A percentile compares a stretch with the other conserved stretches of the same genome.
Evolutionary conservation across 345 rosid genomes (phyloP).

Genomic region (Salix arbutifolia): DNA sequence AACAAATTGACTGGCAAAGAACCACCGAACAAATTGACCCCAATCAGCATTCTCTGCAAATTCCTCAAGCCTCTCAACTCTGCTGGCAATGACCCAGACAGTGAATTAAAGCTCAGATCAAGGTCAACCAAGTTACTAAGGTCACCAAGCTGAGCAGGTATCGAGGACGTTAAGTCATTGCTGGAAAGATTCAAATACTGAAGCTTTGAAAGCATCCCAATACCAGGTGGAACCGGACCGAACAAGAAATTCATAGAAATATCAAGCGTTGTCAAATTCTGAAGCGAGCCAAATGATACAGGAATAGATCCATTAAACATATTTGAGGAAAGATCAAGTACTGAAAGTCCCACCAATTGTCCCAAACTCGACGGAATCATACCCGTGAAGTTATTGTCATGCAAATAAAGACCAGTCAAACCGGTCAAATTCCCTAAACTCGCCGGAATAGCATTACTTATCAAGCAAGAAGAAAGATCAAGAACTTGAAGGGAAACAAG

Average conservation of each 20-base stretch:
- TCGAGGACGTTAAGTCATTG: slow-evolving; percentile 58
- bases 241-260: slow-evolving; percentile 64
- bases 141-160: slow-evolving; percentile 71
- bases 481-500: slow-evolving; percentile 53
- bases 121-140: slow-evolving; percentile 60
- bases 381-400: slow-evolving; percentile 57
- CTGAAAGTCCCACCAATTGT: slow-evolving; percentile 41
- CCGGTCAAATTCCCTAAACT: slow-evolving; percentile 69
- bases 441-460: slow-evolving; percentile 56
- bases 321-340: slow-evolving; percentile 70
- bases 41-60: slow-evolving; percentile 53
- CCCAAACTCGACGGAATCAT: slow-evolving; percentile 63
- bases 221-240: slow-evolving; percentile 56
- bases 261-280: slow-evolving; percentile 58
- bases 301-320: slow-evolving; percentile 65
- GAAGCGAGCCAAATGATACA: slow-evolving; percentile 48
- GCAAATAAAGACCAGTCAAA: slow-evolving; percentile 51
- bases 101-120: slow-evolving; percentile 72
- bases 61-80: slow-evolving; percentile 57
- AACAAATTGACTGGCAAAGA: slow-evolving; percentile 54
- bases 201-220: slow-evolving; percentile 59
- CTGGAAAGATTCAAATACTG: slow-evolving; percentile 60
- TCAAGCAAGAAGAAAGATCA: slow-evolving; percentile 80
- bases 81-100: slow-evolving; percentile 60
- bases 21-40: slow-evolving; percentile 55